These are phyloP conservation scores for Umbelopsis vinacea DNA, from an alignment of 192 early-diverging fungal species.

Conservation along the genomic window DNA sequence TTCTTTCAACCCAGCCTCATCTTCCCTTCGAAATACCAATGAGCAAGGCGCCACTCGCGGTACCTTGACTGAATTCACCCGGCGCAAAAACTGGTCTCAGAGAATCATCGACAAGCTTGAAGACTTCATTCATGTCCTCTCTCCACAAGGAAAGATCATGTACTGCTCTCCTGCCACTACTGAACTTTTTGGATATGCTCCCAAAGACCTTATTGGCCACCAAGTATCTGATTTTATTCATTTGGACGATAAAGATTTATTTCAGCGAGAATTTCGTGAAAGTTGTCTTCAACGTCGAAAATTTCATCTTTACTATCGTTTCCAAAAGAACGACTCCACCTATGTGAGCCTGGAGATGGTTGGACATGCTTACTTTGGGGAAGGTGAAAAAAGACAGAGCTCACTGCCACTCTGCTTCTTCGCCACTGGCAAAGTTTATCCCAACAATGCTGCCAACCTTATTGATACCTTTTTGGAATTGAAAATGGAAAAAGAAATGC, in stretches of 20 bases:
- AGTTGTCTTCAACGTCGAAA: neutral
- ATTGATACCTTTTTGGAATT: conserved; percentile 40
- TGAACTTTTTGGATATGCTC: conserved; percentile 40
- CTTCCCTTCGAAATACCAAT: neutral
- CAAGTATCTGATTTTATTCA: conserved; percentile 40
- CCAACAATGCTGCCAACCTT: conserved; percentile 21
- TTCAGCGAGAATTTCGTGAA: conserved; percentile 32
- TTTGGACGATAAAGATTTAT: conserved; percentile 39
- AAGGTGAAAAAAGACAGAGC: neutral
- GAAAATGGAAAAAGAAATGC: conserved; percentile 44
- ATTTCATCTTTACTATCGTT: conserved; percentile 33
- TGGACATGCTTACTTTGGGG: conserved; percentile 30
- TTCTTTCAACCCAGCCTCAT: neutral
- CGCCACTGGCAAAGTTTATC: conserved; percentile 30
- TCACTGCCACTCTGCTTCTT: conserved; percentile 30
- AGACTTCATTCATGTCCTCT: conserved; percentile 42
- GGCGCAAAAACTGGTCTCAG: conserved; percentile 44
- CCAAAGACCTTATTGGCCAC: conserved; percentile 33
- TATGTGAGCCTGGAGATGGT: conserved; percentile 31
- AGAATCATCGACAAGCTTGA: conserved; percentile 31
- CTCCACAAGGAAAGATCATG: conserved; percentile 28
- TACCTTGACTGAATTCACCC: conserved; percentile 36
- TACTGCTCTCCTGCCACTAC: conserved; percentile 36
- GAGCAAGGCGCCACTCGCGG: neutral
- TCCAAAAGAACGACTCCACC: conserved; percentile 34